Conservation (phyloP, 2,329 filamentous ascomycete species). For the Aspergillus clavatus region DNA sequence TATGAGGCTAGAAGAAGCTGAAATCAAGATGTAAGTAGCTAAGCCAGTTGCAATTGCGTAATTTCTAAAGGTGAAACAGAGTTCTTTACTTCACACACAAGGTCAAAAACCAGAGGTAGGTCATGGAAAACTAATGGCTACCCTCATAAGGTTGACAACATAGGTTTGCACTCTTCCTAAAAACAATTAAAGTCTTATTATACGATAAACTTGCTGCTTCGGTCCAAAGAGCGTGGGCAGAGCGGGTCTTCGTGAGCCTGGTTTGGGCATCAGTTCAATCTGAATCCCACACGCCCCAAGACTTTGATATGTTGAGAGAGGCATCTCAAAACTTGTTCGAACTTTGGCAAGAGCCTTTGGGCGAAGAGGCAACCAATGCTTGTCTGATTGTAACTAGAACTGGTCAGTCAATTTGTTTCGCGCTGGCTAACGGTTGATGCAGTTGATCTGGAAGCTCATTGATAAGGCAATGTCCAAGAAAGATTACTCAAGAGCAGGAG, state of each 20-base stretch:
- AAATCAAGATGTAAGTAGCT: constrained; percentile 52
- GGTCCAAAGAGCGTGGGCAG: constrained; percentile 57
- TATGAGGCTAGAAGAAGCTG: constrained; percentile 57
- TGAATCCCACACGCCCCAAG: constrained; percentile 34
- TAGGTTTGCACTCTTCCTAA: constrained; percentile 36
- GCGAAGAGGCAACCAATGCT: constrained; percentile 55
- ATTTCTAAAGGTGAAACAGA: constrained; percentile 15
- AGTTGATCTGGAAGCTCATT: constrained; percentile 80
- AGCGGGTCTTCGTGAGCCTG: constrained; percentile 63
- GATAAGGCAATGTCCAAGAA: constrained; percentile 54
- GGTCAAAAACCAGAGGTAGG: constrained; percentile 53
- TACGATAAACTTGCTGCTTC: constrained; percentile 50
- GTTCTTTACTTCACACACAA: constrained; percentile 65
- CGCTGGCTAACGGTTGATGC: constrained; percentile 2
- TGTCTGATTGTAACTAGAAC: constrained; percentile 36
- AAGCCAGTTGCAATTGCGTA: background rate
- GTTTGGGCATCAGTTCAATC: constrained; percentile 58
- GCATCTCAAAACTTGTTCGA: constrained; percentile 36
- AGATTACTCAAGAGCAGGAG: constrained; percentile 52
- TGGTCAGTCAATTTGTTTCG: too few species aligned
- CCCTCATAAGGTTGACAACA: constrained; percentile 5
- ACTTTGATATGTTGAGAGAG: constrained; percentile 26
- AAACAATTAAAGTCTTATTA: constrained; percentile 61
- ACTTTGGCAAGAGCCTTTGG: constrained; percentile 47
- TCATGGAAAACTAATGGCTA: background rate